Conservation (phyloP, 768 basidiomycete species). For the Russula compacta region DNA sequence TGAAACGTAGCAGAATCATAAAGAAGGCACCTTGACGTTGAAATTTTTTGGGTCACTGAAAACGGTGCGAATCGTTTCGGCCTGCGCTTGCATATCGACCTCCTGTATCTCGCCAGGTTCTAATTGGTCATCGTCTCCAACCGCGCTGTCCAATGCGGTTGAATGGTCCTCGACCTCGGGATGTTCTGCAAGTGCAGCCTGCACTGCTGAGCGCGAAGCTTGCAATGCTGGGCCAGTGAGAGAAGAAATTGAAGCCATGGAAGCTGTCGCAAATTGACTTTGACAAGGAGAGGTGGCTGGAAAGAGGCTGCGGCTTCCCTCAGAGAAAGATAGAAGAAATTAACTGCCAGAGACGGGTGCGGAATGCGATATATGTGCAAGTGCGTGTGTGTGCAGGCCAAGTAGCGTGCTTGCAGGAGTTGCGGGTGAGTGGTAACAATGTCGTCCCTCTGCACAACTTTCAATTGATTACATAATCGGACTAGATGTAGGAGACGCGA, state of each 20-base stretch:
- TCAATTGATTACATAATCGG: background rate
- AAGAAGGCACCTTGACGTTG: constrained; percentile 77
- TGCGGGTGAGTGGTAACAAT: background rate
- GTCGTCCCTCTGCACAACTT: background rate
- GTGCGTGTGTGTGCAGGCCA: background rate
- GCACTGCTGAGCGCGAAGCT: constrained; percentile 71
- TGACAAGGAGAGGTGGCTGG: background rate
- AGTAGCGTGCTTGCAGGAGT: background rate
- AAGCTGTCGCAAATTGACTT: constrained; percentile 1
- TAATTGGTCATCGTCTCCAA: constrained; percentile 25
- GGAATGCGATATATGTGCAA: background rate
- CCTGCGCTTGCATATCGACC: constrained; percentile 74
- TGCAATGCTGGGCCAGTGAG: constrained; percentile 61
- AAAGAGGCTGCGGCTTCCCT: background rate
- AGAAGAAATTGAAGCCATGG: constrained; percentile 35
- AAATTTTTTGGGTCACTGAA: constrained; percentile 90
- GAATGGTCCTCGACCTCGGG: constrained; percentile 22
- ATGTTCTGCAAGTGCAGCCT: constrained; percentile 60
- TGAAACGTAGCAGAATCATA: background rate
- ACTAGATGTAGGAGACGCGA: too few relatives aligned
- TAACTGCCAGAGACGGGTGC: background rate
- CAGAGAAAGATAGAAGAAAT: background rate
- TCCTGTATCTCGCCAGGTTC: constrained; percentile 87
- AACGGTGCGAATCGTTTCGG: constrained; percentile 80
- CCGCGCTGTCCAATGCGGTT: constrained; percentile 27